phyloP scores from a whole-genome alignment of 1,284 basidiomycete genomes.

The Thelephora terrestris region DNA sequence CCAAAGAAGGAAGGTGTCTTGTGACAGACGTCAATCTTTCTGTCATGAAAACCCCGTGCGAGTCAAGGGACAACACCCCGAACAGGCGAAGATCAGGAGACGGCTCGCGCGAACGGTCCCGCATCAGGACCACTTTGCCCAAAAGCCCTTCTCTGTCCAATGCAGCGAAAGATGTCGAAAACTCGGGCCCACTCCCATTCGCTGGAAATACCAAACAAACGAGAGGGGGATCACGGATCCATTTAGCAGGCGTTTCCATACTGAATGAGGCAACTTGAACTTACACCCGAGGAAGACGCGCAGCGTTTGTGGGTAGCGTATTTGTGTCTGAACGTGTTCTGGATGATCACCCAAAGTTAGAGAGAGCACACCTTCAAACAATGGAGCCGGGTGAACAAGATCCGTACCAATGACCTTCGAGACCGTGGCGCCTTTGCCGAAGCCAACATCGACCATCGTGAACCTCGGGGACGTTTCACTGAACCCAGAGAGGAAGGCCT shows the following conservation, averaged over 20 bases:
- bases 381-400: not conserved
- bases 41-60: constrained; percentile 55
- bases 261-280: constrained; percentile 10
- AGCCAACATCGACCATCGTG: constrained; percentile 61
- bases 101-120: constrained; percentile 31
- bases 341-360: constrained; percentile 2
- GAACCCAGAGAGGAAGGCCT: constrained; percentile 59
- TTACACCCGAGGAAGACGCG: constrained; percentile 63
- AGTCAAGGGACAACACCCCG: constrained; percentile 40
- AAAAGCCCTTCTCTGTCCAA: constrained; percentile 46
- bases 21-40: constrained; percentile 32
- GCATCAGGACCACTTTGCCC: constrained; percentile 59
- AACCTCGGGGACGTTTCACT: constrained; percentile 62
- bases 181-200: constrained; percentile 16
- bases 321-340: constrained; percentile 73
- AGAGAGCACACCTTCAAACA: constrained; percentile 1
- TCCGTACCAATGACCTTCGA: constrained; percentile 63
- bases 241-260: not conserved
- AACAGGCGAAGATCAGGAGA: constrained; percentile 38
- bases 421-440: constrained; percentile 51
- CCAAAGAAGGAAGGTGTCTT: constrained; percentile 30
- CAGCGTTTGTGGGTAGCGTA: constrained; percentile 63
- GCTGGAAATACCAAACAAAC: constrained; percentile 9
- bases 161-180: constrained; percentile 26
- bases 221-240: not conserved